These are phyloP conservation scores for Mucor piriformis DNA, from an alignment of 371 early-diverging fungal species.

Conservation along the genomic window DNA sequence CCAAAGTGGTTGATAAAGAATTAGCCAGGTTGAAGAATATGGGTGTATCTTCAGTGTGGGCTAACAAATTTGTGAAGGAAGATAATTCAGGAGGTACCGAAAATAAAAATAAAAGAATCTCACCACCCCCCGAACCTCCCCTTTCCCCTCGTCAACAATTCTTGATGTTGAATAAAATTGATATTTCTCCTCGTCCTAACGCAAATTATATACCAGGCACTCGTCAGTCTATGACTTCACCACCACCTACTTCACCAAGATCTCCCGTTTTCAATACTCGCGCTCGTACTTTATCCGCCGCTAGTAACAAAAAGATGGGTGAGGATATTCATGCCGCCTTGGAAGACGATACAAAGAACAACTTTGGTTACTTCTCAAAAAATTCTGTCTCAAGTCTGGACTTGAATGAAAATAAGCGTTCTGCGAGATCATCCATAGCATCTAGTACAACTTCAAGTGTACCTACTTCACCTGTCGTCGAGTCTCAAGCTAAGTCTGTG, in stretches of 20 bases:
- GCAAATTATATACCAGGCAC: constrained; percentile 22
- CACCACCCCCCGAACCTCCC: constrained; percentile 4
- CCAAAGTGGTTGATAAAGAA: constrained; percentile 30
- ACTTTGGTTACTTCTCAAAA: constrained; percentile 9
- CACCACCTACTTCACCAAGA: constrained; percentile 14
- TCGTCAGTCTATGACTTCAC: not conserved
- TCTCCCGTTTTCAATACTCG: constrained; percentile 13
- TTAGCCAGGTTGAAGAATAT: constrained; percentile 27
- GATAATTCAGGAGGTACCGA: constrained; percentile 31
- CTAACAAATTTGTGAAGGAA: constrained; percentile 33
- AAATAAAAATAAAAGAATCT: not conserved
- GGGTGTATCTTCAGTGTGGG: constrained; percentile 33
- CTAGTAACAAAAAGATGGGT: constrained; percentile 12
- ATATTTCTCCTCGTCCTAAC: constrained; percentile 29
- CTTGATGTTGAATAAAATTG: not conserved
- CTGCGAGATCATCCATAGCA: not conserved
- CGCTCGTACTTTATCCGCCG: constrained; percentile 14
- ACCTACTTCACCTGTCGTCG: not conserved
- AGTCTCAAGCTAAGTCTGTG: not conserved
- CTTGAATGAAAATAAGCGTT: not conserved
- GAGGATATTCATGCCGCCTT: constrained; percentile 5
- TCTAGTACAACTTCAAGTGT: not conserved
- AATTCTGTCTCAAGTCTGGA: constrained; percentile 16
- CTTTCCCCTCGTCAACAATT: constrained; percentile 11
- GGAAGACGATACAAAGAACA: not conserved